phyloP scores from a whole-genome alignment of 73 alveolate genomes.

The Paramecium sexaurelia region DNA sequence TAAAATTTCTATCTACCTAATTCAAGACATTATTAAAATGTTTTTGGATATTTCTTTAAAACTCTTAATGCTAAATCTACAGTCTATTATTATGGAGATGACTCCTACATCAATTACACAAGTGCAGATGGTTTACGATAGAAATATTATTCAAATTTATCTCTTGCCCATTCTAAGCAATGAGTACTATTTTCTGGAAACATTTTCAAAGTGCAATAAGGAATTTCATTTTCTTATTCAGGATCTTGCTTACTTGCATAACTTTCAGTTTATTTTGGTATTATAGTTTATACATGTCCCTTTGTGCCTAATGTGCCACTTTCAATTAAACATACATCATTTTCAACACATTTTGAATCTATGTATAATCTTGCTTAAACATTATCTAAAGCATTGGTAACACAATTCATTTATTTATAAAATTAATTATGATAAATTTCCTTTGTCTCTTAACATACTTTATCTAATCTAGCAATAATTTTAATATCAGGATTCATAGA shows the following conservation, averaged over 20 bases:
- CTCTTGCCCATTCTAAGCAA: slow-evolving; percentile 99
- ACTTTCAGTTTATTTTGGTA: slow-evolving; percentile 90
- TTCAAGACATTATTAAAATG: slow-evolving; percentile 80
- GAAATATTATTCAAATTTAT: slow-evolving; percentile 85
- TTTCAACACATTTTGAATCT: slow-evolving; percentile 97
- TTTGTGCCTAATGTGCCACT: slow-evolving; percentile 97
- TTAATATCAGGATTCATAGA: slow-evolving; percentile 85
- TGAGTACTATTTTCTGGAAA: slow-evolving; percentile 99
- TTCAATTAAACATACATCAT: slow-evolving; percentile 94
- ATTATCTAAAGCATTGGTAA: slow-evolving; percentile 98
- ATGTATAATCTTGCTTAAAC: slow-evolving; percentile 97
- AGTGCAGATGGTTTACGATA: slow-evolving; percentile 82
- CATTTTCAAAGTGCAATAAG: slow-evolving; percentile 94
- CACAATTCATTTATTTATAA: slow-evolving; percentile 93
- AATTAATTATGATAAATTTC: slow-evolving; percentile 92
- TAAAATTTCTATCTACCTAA: slow-evolving; percentile 79
- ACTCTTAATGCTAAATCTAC: slow-evolving; percentile 79
- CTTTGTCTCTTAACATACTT: slow-evolving; percentile 96
- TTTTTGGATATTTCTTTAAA: slow-evolving; percentile 72
- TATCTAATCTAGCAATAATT: slow-evolving; percentile 83
- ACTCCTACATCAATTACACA: slow-evolving; percentile 73
- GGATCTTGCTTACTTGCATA: slow-evolving; percentile 92
- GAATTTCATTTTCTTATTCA: slow-evolving; percentile 90
- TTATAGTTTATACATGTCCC: slow-evolving; percentile 89
- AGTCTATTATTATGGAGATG: slow-evolving; percentile 77